Evolutionary conservation across 306 rosid species (phyloP), one percentile per base, ranked within the genome.

Genomic region (Trichosanthes truncata): DNA sequence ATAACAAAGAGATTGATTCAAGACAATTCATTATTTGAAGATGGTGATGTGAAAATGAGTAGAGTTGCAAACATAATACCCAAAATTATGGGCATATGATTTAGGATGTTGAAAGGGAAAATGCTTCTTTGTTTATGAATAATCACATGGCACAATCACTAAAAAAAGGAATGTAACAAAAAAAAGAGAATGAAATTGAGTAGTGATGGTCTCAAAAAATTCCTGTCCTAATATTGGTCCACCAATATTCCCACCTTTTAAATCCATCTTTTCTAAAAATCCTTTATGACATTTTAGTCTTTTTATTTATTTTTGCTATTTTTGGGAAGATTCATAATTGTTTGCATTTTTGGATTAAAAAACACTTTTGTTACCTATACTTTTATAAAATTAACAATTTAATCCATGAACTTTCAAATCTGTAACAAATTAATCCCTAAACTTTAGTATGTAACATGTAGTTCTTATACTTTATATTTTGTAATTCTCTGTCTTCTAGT

Each of bases 31-130:
- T 36, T 40, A 40, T 18, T 67, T 67, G 29, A 18, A 6, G 45
- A 63, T 33, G 41, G 71, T 63, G 71, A 63, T 15, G 71, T 31
- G 23, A 65, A 18, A 35, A 65, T 65, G 73, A 65, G 73, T 36
- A 66, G 26, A 66, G 48, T 17, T 63, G 72, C 13, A 63, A 63
- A 63, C 25, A 63, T 35, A 0, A 18, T 17, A 7, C 71, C 21
- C 72, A 36, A 69, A n/a, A 41, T 69, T n/a, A 23, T 69, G 76
- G 76, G 76, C 31, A n/a, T 10, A 69, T 69, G 35, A 69, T 69
- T 43, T 41, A 21, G 52, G 18, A 43, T n/a, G 9, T 26, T 61
- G 36, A 61, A 25, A 60, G 66, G 36, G 25, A 53, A 2, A 1
- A 23, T 57, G 31, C 31, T 57, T 21, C 63, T 57, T 57, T n/a